phyloP scores from a whole-genome alignment of 306 rosid genomes.

The Acacia crassicarpa region DNA sequence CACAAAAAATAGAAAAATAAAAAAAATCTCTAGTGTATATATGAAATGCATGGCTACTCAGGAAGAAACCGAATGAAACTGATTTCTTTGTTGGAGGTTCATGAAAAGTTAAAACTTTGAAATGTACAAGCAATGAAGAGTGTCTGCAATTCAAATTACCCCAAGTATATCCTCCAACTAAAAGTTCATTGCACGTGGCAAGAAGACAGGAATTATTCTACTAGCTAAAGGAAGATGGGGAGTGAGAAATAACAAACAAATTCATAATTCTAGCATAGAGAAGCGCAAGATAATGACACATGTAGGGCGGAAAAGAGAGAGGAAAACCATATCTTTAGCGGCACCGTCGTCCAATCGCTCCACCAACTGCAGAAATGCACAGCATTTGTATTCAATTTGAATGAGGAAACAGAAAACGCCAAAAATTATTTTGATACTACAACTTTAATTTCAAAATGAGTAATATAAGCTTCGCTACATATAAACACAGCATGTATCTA shows the following conservation, averaged over 20 bases:
- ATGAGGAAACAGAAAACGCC: background rate
- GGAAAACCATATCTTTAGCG: slow-evolving; percentile 35
- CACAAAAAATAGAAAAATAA: background rate
- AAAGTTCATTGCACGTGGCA: slow-evolving; percentile 17
- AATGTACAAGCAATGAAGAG: background rate
- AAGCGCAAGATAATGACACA: slow-evolving; percentile 13
- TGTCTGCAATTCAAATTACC: background rate
- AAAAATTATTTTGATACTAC: background rate
- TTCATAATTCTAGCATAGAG: background rate
- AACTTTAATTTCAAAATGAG: background rate
- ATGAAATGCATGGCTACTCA: too few relatives aligned
- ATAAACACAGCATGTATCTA: background rate
- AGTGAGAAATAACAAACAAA: background rate
- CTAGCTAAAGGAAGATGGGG: background rate
- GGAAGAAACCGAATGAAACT: too few relatives aligned
- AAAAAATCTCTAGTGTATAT: background rate
- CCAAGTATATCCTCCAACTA: background rate
- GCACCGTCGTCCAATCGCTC: slow-evolving; percentile 33
- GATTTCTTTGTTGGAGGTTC: too few relatives aligned
- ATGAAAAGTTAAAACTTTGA: background rate
- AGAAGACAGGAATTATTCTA: background rate
- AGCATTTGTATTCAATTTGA: background rate
- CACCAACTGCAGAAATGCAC: slow-evolving; percentile 25
- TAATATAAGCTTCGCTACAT: background rate
- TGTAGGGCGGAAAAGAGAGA: slow-evolving; percentile 17